Percentiles rank a stretch among this genome's conserved stretches.
phyloP scores from a whole-genome alignment of 495 filamentous ascomycete genomes.

The Cercophora newfieldiana region DNA sequence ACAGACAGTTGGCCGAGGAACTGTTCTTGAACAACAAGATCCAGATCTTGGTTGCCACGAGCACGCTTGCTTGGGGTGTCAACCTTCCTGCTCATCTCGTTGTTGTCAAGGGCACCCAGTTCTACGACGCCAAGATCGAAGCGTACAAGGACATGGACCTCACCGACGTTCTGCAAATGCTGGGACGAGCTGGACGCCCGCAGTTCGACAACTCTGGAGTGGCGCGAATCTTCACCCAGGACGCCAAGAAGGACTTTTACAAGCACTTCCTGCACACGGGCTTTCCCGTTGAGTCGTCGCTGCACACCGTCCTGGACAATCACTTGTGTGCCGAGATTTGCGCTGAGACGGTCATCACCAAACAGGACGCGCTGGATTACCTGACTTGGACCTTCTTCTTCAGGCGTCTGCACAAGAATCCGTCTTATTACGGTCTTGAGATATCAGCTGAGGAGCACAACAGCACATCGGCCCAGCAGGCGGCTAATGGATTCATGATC shows the following conservation, averaged over 20 bases:
- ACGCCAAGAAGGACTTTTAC: slow-evolving; percentile 99
- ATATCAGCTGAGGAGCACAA: slow-evolving; percentile 94
- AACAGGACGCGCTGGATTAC: slow-evolving; percentile 97
- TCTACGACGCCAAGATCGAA: slow-evolving; percentile 96
- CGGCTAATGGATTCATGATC: slow-evolving; percentile 91
- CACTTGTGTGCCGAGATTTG: slow-evolving; percentile 95
- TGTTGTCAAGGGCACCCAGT: slow-evolving; percentile 97
- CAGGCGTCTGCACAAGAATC: slow-evolving; percentile 94
- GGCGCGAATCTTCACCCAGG: slow-evolving; percentile 94
- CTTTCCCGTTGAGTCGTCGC: slow-evolving; percentile 93
- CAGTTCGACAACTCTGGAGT: slow-evolving; percentile 97
- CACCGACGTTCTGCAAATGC: slow-evolving; percentile 97
- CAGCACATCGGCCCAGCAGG: slow-evolving; percentile 75
- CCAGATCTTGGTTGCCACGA: slow-evolving; percentile 94
- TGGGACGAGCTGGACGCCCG: slow-evolving; percentile 90
- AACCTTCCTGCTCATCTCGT: slow-evolving; percentile 97
- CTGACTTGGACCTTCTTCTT: slow-evolving; percentile 99
- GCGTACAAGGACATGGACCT: slow-evolving; percentile 99
- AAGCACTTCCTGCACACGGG: slow-evolving; percentile 99
- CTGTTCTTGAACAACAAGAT: slow-evolving; percentile 98
- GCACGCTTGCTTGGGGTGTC: slow-evolving; percentile 96
- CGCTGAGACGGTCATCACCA: slow-evolving; percentile 84
- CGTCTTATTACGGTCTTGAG: slow-evolving; percentile 94
- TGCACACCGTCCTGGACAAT: slow-evolving; percentile 96
- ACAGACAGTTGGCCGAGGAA: slow-evolving; percentile 87